Conservation (phyloP, 2,329 filamentous ascomycete genomes). For the Lachnellula occidentalis region DNA sequence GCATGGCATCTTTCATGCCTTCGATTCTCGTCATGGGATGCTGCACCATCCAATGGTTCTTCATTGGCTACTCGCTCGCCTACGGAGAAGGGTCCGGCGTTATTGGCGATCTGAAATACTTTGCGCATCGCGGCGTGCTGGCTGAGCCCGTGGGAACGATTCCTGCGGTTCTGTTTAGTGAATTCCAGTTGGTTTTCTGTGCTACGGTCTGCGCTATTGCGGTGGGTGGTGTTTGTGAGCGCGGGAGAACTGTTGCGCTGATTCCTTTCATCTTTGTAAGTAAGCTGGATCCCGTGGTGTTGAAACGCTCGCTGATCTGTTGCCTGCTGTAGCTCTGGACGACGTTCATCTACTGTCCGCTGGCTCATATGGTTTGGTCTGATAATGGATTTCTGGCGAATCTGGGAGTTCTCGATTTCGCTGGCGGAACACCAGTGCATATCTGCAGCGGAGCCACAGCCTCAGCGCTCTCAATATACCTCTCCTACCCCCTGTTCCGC, state of each 20-base stretch:
- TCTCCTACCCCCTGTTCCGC: constrained; percentile 63
- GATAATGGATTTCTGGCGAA: constrained; percentile 64
- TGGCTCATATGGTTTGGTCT: constrained; percentile 78
- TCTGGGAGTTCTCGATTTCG: constrained; percentile 67
- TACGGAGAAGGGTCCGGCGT: constrained; percentile 55
- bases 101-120: constrained; percentile 56
- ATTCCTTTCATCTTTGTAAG: constrained; percentile 62
- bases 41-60: constrained; percentile 49
- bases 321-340: constrained; percentile 45
- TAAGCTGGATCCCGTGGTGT: constrained; percentile 15
- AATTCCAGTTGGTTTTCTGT: constrained; percentile 59
- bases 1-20: constrained; percentile 58
- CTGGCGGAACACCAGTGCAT: constrained; percentile 70
- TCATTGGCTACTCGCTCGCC: constrained; percentile 58
- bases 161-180: constrained; percentile 60
- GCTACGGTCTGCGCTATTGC: constrained; percentile 45
- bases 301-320: too few species aligned
- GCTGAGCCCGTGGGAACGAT: constrained; percentile 54
- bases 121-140: constrained; percentile 53
- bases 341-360: constrained; percentile 66
- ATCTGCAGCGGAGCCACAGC: constrained; percentile 67
- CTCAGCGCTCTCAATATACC: constrained; percentile 67
- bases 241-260: constrained; percentile 55
- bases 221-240: constrained; percentile 55
- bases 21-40: constrained; percentile 51